Base-by-base conservation (phyloP, 345 rosid genomes). In the Brassica nigra region DNA sequence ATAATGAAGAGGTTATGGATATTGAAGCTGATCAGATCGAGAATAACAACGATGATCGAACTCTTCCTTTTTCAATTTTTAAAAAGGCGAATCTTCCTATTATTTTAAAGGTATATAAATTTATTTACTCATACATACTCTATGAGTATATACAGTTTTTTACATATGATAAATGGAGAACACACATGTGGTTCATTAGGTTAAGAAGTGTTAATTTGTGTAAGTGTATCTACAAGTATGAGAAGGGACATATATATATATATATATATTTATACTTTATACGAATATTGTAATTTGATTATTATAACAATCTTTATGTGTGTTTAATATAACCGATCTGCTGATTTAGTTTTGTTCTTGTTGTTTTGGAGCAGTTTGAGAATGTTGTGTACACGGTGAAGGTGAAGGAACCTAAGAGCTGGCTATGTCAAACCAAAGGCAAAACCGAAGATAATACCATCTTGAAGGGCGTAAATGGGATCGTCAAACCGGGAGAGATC, bases 401-500 rank as follows among this genome's bases (percentile, higher is more conserved):
- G 27, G 36, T 74, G 20, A 71, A 74, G n/a, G 78, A 80, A 30
- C 68, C 55, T 42, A 42, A 70, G 55, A 58, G 70, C 18, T 77
- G 79, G 76, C 49, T 34, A 10, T 65, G 62, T 47, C 67, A 64
- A 33, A 78, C 73, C 49, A 62, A 67, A 2, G 61, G 10, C 27
- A 81, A 81, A 73, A 58, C 74, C 36, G 83, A 85, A 66, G 88
- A 86, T 30, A 80, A 83, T 36, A 23, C 81, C 54, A 86, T 89
- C 62, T 71, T 87, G 61, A 89, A 89, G 8, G 90, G 89, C n/a
- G 28, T 89, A 49, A 76, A 88, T 14, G 89, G 92, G 28, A 55
- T 77, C 8, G 86, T 86, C 4, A 69, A 84, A 54, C 90, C 90
- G 0, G 87, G 88, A n/a, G 92, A 87, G 77, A 80, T 87, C 78